Base-by-base conservation (phyloP, 2,329 filamentous ascomycete species). In the Sporothrix globosa region DNA sequence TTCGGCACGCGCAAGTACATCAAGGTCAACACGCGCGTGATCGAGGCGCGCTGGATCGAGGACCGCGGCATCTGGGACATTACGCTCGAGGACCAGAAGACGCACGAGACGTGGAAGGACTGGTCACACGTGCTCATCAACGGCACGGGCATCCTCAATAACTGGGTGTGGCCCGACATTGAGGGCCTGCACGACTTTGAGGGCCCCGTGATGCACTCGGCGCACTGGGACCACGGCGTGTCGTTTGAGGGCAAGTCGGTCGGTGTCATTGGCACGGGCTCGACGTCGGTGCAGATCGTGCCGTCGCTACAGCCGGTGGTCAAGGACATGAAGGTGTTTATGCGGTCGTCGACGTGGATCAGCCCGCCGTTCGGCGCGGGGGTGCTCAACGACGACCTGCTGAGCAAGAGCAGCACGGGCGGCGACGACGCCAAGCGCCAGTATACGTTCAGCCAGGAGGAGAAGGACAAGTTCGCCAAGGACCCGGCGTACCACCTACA, bases 21-120 rank as follows among this genome's bases (percentile, higher is more conserved):
- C 68, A 80, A 81, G 72, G 79, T 85, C 46, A 78, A 80, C 70
- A 81, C 80, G 19, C 78, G 80, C 68, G 82, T 85, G 0, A 75
- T 81, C 44, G 80, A 79, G 69, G 81, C 78, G 3, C 74, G 70
- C 1, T 86, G 83, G 84, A 77, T 83, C 71, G 82, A 83, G 71
- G 73, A 77, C 4, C 76, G 76, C 27, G 79, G 80, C 3, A 74
- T 80, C 9, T 84, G 83, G 82, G 72, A 72, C 65, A 67, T 80
- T 19, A 76, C 74, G 2, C 73, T 80, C 14, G 73, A 78, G 72
- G 76, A 78, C 68, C 75, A 76, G 65, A 41, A 66, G 14, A 76
- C 73, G 56, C 70, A 73, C 34, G 71, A 70, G 30, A 73, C 65
- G n/a, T 73, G 73, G 67, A 70, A 71, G n/a, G 72, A 74, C 67